These are phyloP conservation scores for Yarrowia keelungensis DNA, from an alignment of 805 yeast genomes.

Conservation along the genomic window DNA sequence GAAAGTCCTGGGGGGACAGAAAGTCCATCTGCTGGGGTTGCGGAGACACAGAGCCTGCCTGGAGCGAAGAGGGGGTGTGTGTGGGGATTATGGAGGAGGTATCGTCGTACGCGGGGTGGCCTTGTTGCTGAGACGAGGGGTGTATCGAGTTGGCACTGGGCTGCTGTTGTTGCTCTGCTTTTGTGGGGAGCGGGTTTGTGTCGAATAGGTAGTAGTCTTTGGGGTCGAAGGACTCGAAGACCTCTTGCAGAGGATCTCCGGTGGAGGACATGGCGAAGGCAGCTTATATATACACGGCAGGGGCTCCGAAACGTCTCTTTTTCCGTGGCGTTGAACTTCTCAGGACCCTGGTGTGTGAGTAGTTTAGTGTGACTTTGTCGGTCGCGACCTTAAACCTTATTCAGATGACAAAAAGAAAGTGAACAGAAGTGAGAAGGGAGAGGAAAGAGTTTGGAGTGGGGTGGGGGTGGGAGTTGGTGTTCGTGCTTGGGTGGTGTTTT, in stretches of 20 bases:
- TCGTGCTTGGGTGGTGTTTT: too few species aligned
- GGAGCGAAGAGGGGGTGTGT: slow-evolving; percentile 16
- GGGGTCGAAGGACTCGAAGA: slow-evolving; percentile 35
- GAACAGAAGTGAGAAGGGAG: too few species aligned
- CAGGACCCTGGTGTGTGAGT: slow-evolving; percentile 23
- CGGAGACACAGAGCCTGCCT: slow-evolving; percentile 31
- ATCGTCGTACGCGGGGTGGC: slow-evolving; percentile 3
- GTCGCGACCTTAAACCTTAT: slow-evolving; percentile 21
- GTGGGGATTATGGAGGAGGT: neutral
- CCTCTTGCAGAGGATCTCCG: slow-evolving; percentile 34
- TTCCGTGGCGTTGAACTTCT: slow-evolving; percentile 22
- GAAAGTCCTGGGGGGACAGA: slow-evolving; percentile 32
- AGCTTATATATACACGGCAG: slow-evolving; percentile 12
- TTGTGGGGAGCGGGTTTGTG: slow-evolving; percentile 4
- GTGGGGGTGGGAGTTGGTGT: too few species aligned
- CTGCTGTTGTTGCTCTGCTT: neutral
- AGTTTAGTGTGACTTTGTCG: slow-evolving; percentile 13
- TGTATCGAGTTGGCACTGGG: slow-evolving; percentile 17
- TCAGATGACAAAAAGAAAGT: too few species aligned
- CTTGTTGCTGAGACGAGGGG: too few species aligned
- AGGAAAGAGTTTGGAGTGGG: too few species aligned
- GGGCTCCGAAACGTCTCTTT: neutral
- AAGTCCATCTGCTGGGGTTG: slow-evolving; percentile 30
- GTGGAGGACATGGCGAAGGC: slow-evolving; percentile 23
- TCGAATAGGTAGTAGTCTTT: slow-evolving; percentile 23